These are phyloP conservation scores for Plasmopara halstedii DNA, from an alignment of 352 stramenopile genomes.

Conservation along the genomic window DNA sequence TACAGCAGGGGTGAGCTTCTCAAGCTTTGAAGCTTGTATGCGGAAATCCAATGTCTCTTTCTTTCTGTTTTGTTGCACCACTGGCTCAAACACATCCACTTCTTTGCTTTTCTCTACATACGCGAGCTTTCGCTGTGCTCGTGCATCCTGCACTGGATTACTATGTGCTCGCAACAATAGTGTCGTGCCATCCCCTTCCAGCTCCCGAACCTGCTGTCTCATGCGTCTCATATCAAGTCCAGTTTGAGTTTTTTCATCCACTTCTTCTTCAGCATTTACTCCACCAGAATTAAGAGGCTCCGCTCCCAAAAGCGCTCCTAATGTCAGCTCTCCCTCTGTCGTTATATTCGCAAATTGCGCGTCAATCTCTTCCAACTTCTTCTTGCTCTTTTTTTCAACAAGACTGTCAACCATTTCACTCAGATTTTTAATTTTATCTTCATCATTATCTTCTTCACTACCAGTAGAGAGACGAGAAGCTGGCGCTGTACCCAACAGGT, in stretches of 20 bases:
- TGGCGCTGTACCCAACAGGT: conserved; percentile 55
- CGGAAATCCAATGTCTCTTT: conserved; percentile 94
- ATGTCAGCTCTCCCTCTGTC: conserved; percentile 16
- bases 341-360: conserved; percentile 22
- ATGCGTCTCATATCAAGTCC: conserved; percentile 45
- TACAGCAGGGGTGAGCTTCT: conserved; percentile 74
- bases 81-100: conserved; percentile 83
- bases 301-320: conserved; percentile 20
- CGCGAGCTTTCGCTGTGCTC: conserved; percentile 80
- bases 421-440: conserved; percentile 47
- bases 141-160: conserved; percentile 76
- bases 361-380: conserved; percentile 51
- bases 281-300: conserved; percentile 39
- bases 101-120: conserved; percentile 87
- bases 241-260: conserved; percentile 13
- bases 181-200: conserved; percentile 50
- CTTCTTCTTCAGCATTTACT: conserved; percentile 13
- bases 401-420: conserved; percentile 41
- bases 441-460: conserved; percentile 30
- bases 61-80: conserved; percentile 88
- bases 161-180: conserved; percentile 53
- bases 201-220: conserved; percentile 64
- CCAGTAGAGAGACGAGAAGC: conserved; percentile 46
- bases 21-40: conserved; percentile 72
- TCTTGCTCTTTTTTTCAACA: conserved; percentile 39